A percentile compares a stretch with the other conserved stretches of the same genome.
Evolutionary conservation across 2,329 filamentous ascomycete genomes (phyloP).

Genomic region (Dactylellina haptotyla): DNA sequence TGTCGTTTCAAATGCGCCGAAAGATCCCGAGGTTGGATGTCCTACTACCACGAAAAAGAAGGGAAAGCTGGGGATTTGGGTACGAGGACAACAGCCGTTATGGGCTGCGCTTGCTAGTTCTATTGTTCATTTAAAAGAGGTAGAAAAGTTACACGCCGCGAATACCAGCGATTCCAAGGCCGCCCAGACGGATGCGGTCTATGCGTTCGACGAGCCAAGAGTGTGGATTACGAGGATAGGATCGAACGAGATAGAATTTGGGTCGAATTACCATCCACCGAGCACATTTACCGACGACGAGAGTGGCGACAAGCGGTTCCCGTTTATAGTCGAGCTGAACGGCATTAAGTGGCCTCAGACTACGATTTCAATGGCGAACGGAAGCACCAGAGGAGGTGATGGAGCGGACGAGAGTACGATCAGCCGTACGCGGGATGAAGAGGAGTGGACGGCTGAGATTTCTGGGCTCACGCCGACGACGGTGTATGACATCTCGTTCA

Average conservation of each 20-base stretch:
- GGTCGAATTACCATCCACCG: slow-evolving; percentile 61
- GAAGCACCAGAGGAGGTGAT: slow-evolving; percentile 15
- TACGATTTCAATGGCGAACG: slow-evolving; percentile 61
- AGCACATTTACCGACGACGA: slow-evolving; percentile 55
- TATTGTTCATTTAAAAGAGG: slow-evolving; percentile 69
- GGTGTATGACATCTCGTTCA: slow-evolving; percentile 59
- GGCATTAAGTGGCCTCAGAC: slow-evolving; percentile 68
- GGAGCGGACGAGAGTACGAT: slow-evolving; percentile 55
- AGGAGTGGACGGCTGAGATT: slow-evolving; percentile 58
- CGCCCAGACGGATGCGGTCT: slow-evolving; percentile 57
- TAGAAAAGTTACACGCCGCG: slow-evolving; percentile 65
- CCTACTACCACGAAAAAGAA: slow-evolving; percentile 64
- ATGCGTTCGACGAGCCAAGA: slow-evolving; percentile 64
- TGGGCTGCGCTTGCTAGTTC: slow-evolving; percentile 70
- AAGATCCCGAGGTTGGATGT: slow-evolving; percentile 58
- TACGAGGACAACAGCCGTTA: slow-evolving; percentile 69
- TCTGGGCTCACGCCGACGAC: slow-evolving; percentile 58
- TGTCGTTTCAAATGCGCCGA: slow-evolving; percentile 53
- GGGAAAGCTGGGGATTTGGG: slow-evolving; percentile 67
- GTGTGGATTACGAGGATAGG: slow-evolving; percentile 68
- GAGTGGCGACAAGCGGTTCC: slow-evolving; percentile 65
- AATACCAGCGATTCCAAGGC: slow-evolving; percentile 65
- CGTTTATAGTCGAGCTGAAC: slow-evolving; percentile 68
- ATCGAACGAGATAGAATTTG: slow-evolving; percentile 66
- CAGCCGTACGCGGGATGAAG: slow-evolving; percentile 53